phyloP scores from a whole-genome alignment of 129 eudicot species.

The Oenanthe sinensis region DNA sequence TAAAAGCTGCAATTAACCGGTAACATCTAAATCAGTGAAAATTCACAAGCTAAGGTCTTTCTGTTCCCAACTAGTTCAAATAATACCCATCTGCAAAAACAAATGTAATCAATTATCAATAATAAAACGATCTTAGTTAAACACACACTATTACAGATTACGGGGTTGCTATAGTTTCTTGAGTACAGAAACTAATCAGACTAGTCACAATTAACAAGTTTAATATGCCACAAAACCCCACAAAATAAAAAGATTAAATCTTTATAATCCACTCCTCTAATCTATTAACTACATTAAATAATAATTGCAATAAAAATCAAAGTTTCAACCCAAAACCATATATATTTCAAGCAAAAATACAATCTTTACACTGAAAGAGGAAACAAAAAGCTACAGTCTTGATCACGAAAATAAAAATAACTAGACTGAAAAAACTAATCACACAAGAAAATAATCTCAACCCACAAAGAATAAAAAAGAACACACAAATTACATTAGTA shows the following conservation, averaged over 20 bases:
- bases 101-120: conserved; percentile 14
- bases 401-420: neutral
- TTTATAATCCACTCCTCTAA: neutral
- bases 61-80: conserved; percentile 18
- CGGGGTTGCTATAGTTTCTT: neutral
- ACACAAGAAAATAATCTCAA: neutral
- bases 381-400: neutral
- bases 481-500: neutral
- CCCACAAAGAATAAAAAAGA: neutral
- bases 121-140: neutral
- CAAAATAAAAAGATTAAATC: neutral
- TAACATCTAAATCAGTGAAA: conserved; percentile 49
- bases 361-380: neutral
- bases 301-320: neutral
- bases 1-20: conserved; percentile 73
- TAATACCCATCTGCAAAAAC: conserved; percentile 22
- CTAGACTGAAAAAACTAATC: neutral
- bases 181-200: neutral
- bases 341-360: neutral
- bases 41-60: conserved; percentile 18
- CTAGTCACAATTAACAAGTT: neutral
- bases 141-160: neutral
- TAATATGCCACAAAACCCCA: neutral
- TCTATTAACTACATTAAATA: neutral
- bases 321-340: neutral